These are phyloP conservation scores for Talaromyces pinophilus DNA, from an alignment of 2,329 filamentous ascomycete genomes.

Conservation along the genomic window DNA sequence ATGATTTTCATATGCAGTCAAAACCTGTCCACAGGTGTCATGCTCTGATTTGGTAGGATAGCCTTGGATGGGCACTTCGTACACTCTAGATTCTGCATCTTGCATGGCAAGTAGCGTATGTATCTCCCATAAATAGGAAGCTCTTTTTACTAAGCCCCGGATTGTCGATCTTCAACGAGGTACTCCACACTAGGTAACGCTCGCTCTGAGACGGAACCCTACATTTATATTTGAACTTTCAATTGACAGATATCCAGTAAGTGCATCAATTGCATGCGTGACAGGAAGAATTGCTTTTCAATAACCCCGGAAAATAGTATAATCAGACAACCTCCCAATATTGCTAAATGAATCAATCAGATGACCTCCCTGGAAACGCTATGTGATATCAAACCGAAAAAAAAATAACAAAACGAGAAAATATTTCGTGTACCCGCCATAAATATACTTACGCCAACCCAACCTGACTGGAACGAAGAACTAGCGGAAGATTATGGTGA, in stretches of 20 bases:
- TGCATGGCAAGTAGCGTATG: not conserved
- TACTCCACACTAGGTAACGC: not conserved
- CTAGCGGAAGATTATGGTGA: not conserved
- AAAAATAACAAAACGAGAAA: not conserved
- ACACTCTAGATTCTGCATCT: not conserved
- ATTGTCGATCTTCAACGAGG: not conserved
- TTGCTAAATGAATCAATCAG: not conserved
- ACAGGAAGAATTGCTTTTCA: not conserved
- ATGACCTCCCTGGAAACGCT: not conserved
- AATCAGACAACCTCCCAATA: not conserved
- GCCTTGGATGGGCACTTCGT: not conserved
- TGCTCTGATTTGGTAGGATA: not conserved
- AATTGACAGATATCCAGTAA: not conserved
- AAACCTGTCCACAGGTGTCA: not conserved
- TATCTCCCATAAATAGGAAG: not conserved
- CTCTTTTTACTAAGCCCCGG: not conserved
- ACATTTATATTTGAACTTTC: not conserved
- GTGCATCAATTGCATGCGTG: not conserved
- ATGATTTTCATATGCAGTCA: not conserved
- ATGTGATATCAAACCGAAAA: not conserved
- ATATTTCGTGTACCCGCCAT: not conserved
- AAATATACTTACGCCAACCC: not conserved
- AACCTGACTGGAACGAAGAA: not conserved
- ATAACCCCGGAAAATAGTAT: not conserved
- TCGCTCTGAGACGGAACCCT: not conserved